These are phyloP conservation scores for Nemania sp. DNA, from an alignment of 2,329 filamentous ascomycete genomes.

Conservation along the genomic window DNA sequence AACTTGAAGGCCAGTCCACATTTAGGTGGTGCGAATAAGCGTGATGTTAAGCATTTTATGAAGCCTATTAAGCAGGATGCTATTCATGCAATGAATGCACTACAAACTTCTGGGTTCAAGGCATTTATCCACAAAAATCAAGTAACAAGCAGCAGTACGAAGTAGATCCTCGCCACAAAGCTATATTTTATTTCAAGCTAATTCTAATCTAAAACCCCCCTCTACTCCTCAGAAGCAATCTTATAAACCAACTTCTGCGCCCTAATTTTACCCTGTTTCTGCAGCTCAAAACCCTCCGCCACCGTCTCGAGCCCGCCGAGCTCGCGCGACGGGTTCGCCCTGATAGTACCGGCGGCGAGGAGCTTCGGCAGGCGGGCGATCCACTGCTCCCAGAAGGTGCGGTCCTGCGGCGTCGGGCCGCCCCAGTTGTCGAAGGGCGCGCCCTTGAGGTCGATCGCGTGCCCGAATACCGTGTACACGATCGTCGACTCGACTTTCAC, in stretches of 20 bases:
- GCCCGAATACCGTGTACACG: conserved; percentile 39
- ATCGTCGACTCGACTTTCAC: conserved; percentile 40
- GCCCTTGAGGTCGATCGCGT: conserved; percentile 27
- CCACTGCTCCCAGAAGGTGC: conserved; percentile 40
- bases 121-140: no score
- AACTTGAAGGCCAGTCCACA: no score
- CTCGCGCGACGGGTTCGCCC: conserved; percentile 37
- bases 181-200: no score
- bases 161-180: no score
- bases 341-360: conserved; percentile 35
- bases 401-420: conserved; percentile 36
- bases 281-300: conserved; percentile 34
- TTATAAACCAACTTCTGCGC: conserved; percentile 42
- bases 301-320: conserved; percentile 37
- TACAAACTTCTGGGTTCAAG: no score
- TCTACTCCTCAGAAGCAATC: no score
- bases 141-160: no score
- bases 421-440: conserved; percentile 35
- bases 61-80: no score
- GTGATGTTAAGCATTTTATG: no score
- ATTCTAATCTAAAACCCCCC: no score
- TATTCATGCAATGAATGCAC: no score
- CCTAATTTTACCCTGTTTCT: conserved; percentile 37
- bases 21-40: no score
- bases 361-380: conserved; percentile 35